These are phyloP conservation scores for Myriosclerotinia curreyana DNA, from an alignment of 2,329 filamentous ascomycete genomes.

Conservation along the genomic window DNA sequence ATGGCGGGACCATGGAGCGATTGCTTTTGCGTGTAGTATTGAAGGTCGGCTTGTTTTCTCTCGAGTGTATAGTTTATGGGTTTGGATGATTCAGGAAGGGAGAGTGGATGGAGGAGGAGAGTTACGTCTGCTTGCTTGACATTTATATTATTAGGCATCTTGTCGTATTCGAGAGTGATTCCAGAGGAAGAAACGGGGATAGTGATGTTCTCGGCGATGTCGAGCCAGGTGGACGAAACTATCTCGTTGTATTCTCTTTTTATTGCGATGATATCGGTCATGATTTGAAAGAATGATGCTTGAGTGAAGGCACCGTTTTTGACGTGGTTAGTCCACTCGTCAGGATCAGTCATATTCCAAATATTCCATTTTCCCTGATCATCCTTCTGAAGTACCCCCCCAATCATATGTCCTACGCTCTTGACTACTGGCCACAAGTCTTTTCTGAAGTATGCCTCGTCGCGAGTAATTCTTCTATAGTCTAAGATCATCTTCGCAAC, in stretches of 20 bases:
- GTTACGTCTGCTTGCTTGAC: slow-evolving; percentile 31
- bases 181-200: slow-evolving; percentile 51
- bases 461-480: slow-evolving; percentile 18
- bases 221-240: slow-evolving; percentile 54
- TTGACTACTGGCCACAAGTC: slow-evolving; percentile 25
- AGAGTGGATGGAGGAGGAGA: slow-evolving; percentile 24
- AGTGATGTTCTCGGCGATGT: slow-evolving; percentile 55
- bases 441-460: slow-evolving; percentile 24
- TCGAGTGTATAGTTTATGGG: slow-evolving; percentile 12
- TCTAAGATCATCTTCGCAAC: slow-evolving; percentile 22
- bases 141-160: slow-evolving; percentile 24
- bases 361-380: slow-evolving; percentile 37
- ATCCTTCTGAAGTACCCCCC: slow-evolving; percentile 19
- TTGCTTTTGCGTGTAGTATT: slow-evolving; percentile 26
- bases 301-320: slow-evolving; percentile 64
- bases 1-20: slow-evolving; percentile 63
- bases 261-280: slow-evolving; percentile 46
- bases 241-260: slow-evolving; percentile 22
- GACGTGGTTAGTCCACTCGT: slow-evolving; percentile 28
- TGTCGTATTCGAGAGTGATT: slow-evolving; percentile 46
- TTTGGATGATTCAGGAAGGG: not conserved
- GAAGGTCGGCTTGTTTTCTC: slow-evolving; percentile 13
- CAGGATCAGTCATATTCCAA: slow-evolving; percentile 67
- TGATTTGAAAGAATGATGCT: slow-evolving; percentile 36
- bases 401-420: slow-evolving; percentile 23